Conservation (phyloP, 192 early-diverging fungal species). For the Rhizoclosmatium sp. region DNA sequence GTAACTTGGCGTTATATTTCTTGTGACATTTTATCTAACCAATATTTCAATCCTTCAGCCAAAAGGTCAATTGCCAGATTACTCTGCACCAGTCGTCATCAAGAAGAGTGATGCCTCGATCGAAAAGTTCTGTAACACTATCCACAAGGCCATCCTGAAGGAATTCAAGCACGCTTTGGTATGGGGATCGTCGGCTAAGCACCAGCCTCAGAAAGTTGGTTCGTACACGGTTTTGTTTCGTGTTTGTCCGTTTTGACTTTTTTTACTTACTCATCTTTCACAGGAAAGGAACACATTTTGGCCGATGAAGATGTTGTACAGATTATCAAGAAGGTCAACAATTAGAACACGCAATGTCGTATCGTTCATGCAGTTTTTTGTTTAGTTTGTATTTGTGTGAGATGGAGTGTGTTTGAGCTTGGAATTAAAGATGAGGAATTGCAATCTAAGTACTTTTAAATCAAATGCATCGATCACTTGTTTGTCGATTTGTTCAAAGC, state of each 20-base stretch:
- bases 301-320: constrained; percentile 98
- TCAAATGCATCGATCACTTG: too few relatives aligned
- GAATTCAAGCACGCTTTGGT: constrained; percentile 94
- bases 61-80: constrained; percentile 95
- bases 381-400: too few relatives aligned
- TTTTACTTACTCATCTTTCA: background rate
- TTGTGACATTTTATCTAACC: background rate
- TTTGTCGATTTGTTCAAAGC: too few relatives aligned
- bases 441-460: too few relatives aligned
- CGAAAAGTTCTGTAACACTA: constrained; percentile 95
- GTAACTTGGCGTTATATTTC: constrained; percentile 18
- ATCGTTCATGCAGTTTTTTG: too few relatives aligned
- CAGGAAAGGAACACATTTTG: constrained; percentile 83
- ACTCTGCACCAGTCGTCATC: constrained; percentile 91
- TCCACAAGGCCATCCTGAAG: constrained; percentile 91
- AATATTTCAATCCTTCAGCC: constrained; percentile 63
- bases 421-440: too few relatives aligned
- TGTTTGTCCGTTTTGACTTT: background rate
- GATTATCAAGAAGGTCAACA: constrained; percentile 49
- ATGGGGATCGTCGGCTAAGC: constrained; percentile 95
- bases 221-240: background rate
- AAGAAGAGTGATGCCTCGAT: constrained; percentile 71
- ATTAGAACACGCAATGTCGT: too few relatives aligned
- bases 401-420: too few relatives aligned
- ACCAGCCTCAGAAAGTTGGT: constrained; percentile 96